Base-by-base conservation (phyloP, 2,329 filamentous ascomycete species). In the Aspergillus fumigatus region DNA sequence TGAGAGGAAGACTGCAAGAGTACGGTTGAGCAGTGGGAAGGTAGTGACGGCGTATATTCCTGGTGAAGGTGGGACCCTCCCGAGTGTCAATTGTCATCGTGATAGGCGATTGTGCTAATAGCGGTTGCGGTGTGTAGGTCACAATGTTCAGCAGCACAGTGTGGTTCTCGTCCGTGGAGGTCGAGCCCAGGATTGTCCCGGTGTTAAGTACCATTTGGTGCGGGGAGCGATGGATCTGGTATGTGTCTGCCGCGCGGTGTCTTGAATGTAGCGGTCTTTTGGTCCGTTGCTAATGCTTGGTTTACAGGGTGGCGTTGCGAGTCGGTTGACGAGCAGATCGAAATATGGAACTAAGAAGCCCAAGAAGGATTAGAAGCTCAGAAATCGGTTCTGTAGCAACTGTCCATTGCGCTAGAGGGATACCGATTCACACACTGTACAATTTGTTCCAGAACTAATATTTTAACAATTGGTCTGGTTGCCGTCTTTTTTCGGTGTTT, bases 331-430 rank as follows among this genome's bases (percentile, higher is more conserved):
- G 23, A 91, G 89, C 74, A 84, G 94, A 69, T 97, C 92, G 70
- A 99, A 99, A 78, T 99, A 96, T 72, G 94, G 94, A 59, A 96
- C 94, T 51, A 99, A 99, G 87, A 97, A 97, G 81, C 93, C 94
- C 0, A 97, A 97, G 87, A 86, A 86, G 74, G 86, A 87, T 23
- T 81, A 70, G 59, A 52, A 14, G n/a, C 43, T 25, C 43, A 25
- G 43, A 14, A 14, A 8, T 45, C n/a, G 41, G 5, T 23, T 11
- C 41, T 19, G 21, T 10, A 19, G 19, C 23, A 9, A 45, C 11
- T 10, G 9, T 47, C 23, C 14, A 2, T 47, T 21, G 21, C 23
- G 11, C 21, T 47, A 23, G 43, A 47, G 43, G 21, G 19, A 47
- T 47, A 4, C 23, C 11, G 49, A 17, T 23, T 52, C 25, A 29